Evolutionary conservation across 805 yeast genomes (phyloP).

Genomic region (Ascoidea asiatica): DNA sequence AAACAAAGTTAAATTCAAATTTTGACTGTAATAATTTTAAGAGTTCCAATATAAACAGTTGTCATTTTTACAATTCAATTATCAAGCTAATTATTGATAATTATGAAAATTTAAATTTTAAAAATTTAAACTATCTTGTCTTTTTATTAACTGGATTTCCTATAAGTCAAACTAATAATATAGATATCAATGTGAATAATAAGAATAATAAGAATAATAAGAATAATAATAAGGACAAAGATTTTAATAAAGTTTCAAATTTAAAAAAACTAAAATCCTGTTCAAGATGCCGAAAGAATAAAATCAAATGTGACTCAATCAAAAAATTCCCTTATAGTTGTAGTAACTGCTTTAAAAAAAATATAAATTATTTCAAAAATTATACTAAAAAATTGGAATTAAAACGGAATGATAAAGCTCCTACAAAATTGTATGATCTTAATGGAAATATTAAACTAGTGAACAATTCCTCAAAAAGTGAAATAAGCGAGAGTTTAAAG

Average conservation of each 20-base stretch:
- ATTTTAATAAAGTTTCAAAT: not conserved
- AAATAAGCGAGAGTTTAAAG: no score
- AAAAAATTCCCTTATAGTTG: conserved; percentile 9
- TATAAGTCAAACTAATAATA: conserved; percentile 1
- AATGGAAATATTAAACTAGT: no score
- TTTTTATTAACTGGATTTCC: conserved; percentile 4
- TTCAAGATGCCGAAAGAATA: conserved; percentile 10
- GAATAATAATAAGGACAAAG: not conserved
- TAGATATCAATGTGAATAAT: not conserved
- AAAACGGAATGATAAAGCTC: no score
- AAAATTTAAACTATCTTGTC: conserved; percentile 8
- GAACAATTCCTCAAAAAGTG: no score
- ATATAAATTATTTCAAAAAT: conserved; percentile 5
- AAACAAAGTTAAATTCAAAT: not conserved
- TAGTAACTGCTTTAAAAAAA: conserved; percentile 10
- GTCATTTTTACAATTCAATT: not conserved
- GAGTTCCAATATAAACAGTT: not conserved
- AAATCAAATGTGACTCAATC: conserved; percentile 10
- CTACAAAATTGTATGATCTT: no score
- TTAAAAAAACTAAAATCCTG: conserved; percentile 10
- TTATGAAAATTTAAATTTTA: conserved; percentile 5
- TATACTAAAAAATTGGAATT: conserved; percentile 1
- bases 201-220: not conserved
- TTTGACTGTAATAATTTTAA: not conserved
- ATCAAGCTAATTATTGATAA: conserved; percentile 4